Evolutionary conservation across 2,329 filamentous ascomycete genomes (phyloP).

Genomic region (Colletotrichum sublineola): DNA sequence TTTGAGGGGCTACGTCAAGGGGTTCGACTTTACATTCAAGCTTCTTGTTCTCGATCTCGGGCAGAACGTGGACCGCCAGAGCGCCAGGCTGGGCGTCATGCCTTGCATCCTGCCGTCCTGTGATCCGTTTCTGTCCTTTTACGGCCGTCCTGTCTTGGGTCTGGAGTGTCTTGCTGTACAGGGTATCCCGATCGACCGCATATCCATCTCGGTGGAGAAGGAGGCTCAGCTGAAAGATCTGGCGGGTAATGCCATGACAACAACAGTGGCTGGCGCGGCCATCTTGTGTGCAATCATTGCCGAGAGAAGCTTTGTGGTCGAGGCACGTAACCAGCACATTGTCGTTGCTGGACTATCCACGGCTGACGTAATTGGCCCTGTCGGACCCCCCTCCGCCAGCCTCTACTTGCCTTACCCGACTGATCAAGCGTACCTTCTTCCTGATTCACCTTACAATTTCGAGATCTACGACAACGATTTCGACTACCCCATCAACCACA

Average conservation of each 20-base stretch:
- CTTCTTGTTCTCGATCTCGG: constrained; percentile 71
- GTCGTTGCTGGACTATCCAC: not conserved
- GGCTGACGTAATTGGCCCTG: not conserved
- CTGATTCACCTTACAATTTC: not conserved
- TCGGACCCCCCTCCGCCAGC: not conserved
- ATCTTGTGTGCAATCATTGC: constrained; percentile 70
- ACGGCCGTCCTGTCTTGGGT: constrained; percentile 72
- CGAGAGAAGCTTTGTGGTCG: not conserved
- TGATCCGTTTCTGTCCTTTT: constrained; percentile 70
- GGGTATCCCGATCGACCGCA: constrained; percentile 73
- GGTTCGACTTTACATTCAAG: constrained; percentile 66
- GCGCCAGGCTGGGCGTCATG: constrained; percentile 67
- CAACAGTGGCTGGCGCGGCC: constrained; percentile 76
- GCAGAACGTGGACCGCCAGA: constrained; percentile 77
- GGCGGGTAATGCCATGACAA: constrained; percentile 85
- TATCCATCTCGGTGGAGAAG: constrained; percentile 75
- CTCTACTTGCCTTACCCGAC: not conserved
- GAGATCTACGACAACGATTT: constrained; percentile 1
- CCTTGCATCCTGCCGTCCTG: constrained; percentile 78
- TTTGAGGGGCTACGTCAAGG: constrained; percentile 61
- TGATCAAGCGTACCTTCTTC: not conserved
- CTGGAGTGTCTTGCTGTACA: constrained; percentile 75
- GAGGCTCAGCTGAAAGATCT: constrained; percentile 75
- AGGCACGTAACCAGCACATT: not conserved
- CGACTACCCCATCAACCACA: not conserved